These are phyloP conservation scores for Ganoderma meredithae DNA, from an alignment of 1,284 basidiomycete genomes.

Conservation along the genomic window DNA sequence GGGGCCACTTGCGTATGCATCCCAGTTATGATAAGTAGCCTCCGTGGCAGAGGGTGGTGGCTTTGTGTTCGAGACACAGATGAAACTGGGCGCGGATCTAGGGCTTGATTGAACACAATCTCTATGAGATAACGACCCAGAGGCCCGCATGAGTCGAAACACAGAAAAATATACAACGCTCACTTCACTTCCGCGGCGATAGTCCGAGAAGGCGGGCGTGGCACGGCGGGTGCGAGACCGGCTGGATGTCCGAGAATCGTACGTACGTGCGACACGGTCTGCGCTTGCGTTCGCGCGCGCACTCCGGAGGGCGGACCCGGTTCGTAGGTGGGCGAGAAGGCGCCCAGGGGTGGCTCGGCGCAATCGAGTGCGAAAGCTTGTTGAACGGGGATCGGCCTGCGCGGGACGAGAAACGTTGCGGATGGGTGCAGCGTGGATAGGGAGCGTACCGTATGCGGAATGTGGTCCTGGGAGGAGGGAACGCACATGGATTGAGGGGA, in stretches of 20 bases:
- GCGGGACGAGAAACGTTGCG: conserved; percentile 13
- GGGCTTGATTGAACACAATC: not conserved
- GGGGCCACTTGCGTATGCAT: not conserved
- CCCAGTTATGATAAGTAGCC: not conserved
- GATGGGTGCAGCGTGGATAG: conserved; percentile 25
- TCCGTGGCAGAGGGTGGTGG: not conserved
- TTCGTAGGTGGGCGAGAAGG: conserved; percentile 2
- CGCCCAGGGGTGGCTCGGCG: conserved; percentile 1
- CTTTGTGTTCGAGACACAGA: not conserved
- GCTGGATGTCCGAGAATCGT: conserved; percentile 8
- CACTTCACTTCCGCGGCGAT: conserved; percentile 11
- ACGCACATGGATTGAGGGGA: conserved; percentile 18
- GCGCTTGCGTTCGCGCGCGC: not conserved
- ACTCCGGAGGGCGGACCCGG: conserved; percentile 13
- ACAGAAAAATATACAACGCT: not conserved
- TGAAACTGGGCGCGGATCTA: not conserved
- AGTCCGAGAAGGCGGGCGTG: conserved; percentile 7
- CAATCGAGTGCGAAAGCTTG: not conserved
- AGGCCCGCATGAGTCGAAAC: conserved; percentile 1
- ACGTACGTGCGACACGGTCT: conserved; percentile 11
- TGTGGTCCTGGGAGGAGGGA: conserved; percentile 26
- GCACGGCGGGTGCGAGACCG: conserved; percentile 6
- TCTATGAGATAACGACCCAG: conserved; percentile 12
- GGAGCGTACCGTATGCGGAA: conserved; percentile 19
- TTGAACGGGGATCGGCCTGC: conserved; percentile 13